These are phyloP conservation scores for Colletotrichum brevisporum DNA, from an alignment of 2,329 filamentous ascomycete genomes.

Conservation along the genomic window DNA sequence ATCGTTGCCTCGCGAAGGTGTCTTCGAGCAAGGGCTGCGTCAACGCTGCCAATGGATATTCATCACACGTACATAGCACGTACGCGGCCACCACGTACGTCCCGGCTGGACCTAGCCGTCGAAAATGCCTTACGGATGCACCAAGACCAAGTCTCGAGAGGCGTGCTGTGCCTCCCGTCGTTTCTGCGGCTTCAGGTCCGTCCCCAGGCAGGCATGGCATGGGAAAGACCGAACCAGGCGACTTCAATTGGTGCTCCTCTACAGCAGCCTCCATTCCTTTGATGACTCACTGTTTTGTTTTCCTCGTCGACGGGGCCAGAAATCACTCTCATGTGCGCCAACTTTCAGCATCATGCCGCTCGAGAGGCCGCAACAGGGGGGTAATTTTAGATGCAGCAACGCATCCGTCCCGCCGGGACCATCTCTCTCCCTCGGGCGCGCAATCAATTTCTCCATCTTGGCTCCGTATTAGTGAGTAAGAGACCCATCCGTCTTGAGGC, in stretches of 20 bases:
- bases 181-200: slow-evolving; percentile 8
- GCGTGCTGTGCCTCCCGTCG: background rate
- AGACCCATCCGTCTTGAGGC: slow-evolving; percentile 20
- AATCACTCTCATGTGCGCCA: background rate
- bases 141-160: background rate
- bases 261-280: slow-evolving; percentile 15
- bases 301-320: background rate
- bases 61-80: slow-evolving; percentile 1
- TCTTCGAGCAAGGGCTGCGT: background rate
- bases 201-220: background rate
- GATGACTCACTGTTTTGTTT: slow-evolving; percentile 36
- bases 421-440: slow-evolving; percentile 4
- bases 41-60: background rate
- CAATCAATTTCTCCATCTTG: slow-evolving; percentile 7
- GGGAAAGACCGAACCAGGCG: slow-evolving; percentile 7
- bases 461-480: slow-evolving; percentile 7
- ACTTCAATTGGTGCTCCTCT: background rate
- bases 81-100: slow-evolving; percentile 16
- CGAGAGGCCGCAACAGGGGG: slow-evolving; percentile 3
- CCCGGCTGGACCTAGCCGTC: background rate
- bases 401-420: slow-evolving; percentile 26
- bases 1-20: background rate
- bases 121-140: background rate
- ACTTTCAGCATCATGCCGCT: slow-evolving; percentile 6
- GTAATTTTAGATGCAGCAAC: slow-evolving; percentile 22